These are phyloP conservation scores for Verticillium tricorpus DNA, from an alignment of 2,329 filamentous ascomycete species.

Conservation along the genomic window DNA sequence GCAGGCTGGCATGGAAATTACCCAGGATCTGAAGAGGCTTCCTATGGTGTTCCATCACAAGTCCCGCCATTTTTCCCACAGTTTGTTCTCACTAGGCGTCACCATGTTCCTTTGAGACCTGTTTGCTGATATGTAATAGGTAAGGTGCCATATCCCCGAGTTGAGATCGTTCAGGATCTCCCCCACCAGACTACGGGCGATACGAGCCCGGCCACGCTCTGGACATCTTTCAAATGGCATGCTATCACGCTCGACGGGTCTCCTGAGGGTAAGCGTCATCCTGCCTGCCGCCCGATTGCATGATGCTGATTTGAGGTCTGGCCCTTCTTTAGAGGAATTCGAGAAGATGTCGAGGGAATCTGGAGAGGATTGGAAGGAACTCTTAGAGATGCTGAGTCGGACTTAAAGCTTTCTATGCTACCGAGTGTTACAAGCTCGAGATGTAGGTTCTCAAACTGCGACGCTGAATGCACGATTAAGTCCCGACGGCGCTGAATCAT, in stretches of 20 bases:
- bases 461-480: too few species aligned
- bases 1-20: background rate
- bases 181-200: slow-evolving; percentile 1
- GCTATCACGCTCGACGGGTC: slow-evolving; percentile 15
- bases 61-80: background rate
- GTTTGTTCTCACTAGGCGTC: background rate
- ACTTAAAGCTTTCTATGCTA: background rate
- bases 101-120: background rate
- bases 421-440: background rate
- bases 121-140: background rate
- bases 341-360: slow-evolving; percentile 14
- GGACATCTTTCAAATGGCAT: slow-evolving; percentile 17
- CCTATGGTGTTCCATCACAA: slow-evolving; percentile 1
- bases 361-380: background rate
- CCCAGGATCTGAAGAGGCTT: background rate
- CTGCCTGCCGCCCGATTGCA: background rate
- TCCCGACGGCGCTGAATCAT: background rate
- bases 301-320: background rate
- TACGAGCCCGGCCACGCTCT: slow-evolving; percentile 13
- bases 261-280: slow-evolving; percentile 11
- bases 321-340: slow-evolving; percentile 8
- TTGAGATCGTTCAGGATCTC: background rate
- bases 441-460: background rate
- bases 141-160: background rate
- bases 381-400: background rate